Base-by-base conservation (phyloP, 2,329 filamentous ascomycete genomes). In the Drechmeria coniospora region DNA sequence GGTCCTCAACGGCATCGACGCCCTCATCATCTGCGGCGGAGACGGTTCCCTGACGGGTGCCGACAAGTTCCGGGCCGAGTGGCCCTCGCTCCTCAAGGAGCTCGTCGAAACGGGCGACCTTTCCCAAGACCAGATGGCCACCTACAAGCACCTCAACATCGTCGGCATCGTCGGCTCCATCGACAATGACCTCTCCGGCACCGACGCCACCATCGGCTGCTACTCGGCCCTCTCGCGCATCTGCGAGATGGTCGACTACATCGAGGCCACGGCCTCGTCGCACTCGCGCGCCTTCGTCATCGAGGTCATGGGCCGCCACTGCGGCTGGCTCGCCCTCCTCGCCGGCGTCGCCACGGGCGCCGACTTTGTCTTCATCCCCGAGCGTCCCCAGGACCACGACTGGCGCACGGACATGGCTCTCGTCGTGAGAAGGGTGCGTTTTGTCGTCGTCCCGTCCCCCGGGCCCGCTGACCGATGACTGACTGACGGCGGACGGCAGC, bases 281-380 rank as follows among this genome's bases (percentile, higher is more conserved):
- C 90, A 98, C 55, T 92, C 92, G 38, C 70, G 90, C 43, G 90
- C 90, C 21, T 98, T 98, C 53, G 86, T 98, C 32, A 80, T 98
- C 36, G 90, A 94, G 54, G 90, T 98, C 45, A 98, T 98, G 90
- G 90, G 90, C 27, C 71, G 90, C 33, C 87, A 98, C 57, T 98
- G 90, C 51, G 90, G 90, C 36, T 98, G 90, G 90, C 65, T 98
- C 36, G 90, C 90, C 22, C 67, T 98, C 35, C 94, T 95, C 78
- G 79, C 87, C 10, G 87, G 86, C 45, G 86, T 98, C 33, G 86
- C 82, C 32, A 93, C 83, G 1, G 90, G 87, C 27, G 86, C 90
- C 11, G 90, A 98, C 54, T 98, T 92, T 56, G 72, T 95, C 43
- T 95, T 98, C 54, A 87, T 94, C 38, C 90, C 90, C 0, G 90